Percentiles rank a stretch among this genome's conserved stretches.
These are phyloP conservation scores for Stagonosporopsis cucurbitacearum DNA, from an alignment of 2,329 filamentous ascomycete genomes.

Conservation along the genomic window DNA sequence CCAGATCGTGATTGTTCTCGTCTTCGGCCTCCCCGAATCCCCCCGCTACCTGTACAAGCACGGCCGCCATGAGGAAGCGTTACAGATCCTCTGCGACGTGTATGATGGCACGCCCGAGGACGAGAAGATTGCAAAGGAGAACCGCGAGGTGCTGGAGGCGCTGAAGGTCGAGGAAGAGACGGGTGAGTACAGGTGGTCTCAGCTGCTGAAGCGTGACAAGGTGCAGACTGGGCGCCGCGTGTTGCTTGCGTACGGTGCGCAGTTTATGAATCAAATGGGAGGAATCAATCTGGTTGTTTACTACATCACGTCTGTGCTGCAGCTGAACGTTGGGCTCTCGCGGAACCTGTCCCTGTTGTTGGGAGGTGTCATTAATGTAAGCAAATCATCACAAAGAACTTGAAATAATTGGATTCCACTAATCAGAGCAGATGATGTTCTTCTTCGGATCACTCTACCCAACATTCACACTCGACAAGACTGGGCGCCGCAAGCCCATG, in stretches of 20 bases:
- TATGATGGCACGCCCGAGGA: constrained; percentile 57
- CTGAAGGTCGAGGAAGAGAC: constrained; percentile 46
- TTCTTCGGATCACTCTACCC: constrained; percentile 41
- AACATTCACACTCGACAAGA: constrained; percentile 50
- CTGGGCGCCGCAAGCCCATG: constrained; percentile 40
- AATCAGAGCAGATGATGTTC: constrained; percentile 28
- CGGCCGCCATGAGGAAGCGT: constrained; percentile 55
- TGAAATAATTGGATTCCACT: background rate
- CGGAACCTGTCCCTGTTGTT: constrained; percentile 55
- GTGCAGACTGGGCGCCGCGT: constrained; percentile 51
- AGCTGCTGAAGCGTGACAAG: constrained; percentile 49
- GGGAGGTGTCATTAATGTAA: constrained; percentile 50
- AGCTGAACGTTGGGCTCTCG: constrained; percentile 55
- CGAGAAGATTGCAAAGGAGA: constrained; percentile 60
- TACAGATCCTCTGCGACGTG: constrained; percentile 58
- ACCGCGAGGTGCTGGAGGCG: constrained; percentile 51
- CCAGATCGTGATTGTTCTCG: constrained; percentile 50
- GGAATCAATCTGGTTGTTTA: constrained; percentile 52
- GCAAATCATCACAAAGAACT: no score
- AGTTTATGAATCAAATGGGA: constrained; percentile 51
- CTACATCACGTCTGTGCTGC: constrained; percentile 54
- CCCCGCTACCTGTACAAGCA: constrained; percentile 39
- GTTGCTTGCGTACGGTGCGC: constrained; percentile 49
- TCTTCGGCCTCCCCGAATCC: constrained; percentile 44
- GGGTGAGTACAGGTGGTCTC: constrained; percentile 49